Percentiles rank a stretch among this genome's conserved stretches.
phyloP scores from a whole-genome alignment of 73 alveolate genomes.

The Tetrahymena borealis region DNA sequence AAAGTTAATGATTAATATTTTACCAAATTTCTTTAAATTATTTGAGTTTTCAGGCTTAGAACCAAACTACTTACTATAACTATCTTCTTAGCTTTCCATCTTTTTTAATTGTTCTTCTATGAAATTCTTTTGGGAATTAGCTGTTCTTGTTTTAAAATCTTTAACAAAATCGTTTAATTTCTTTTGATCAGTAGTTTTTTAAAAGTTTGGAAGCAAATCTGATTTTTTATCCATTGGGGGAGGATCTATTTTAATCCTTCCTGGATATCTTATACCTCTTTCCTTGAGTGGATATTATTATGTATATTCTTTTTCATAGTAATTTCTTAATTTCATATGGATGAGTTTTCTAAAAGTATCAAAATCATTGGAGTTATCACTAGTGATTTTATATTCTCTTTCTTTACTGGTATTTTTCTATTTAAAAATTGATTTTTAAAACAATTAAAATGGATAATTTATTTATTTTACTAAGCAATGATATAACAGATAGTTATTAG shows the following conservation, averaged over 20 bases:
- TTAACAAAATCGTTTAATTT: neutral
- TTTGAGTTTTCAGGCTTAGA: neutral
- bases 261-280: slow-evolving; percentile 36
- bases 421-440: neutral
- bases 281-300: slow-evolving; percentile 17
- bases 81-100: slow-evolving; percentile 9
- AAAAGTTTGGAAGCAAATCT: slow-evolving; percentile 6
- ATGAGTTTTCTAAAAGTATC: slow-evolving; percentile 35
- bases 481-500: neutral
- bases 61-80: neutral
- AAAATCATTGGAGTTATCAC: neutral
- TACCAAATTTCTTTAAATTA: neutral
- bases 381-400: neutral
- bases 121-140: neutral
- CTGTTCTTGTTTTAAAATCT: neutral
- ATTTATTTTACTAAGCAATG: neutral
- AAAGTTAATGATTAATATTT: too few species aligned
- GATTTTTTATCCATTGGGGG: slow-evolving; percentile 37
- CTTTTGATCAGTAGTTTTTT: neutral
- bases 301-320: slow-evolving; percentile 23
- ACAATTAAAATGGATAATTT: neutral
- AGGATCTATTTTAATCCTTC: slow-evolving; percentile 12
- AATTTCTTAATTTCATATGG: slow-evolving; percentile 20
- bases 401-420: neutral
- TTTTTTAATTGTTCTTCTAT: neutral